Percentiles rank a stretch among this genome's conserved stretches.
These are phyloP conservation scores for Pichia sp. DNA, from an alignment of 1,139 yeast genomes.

Conservation along the genomic window DNA sequence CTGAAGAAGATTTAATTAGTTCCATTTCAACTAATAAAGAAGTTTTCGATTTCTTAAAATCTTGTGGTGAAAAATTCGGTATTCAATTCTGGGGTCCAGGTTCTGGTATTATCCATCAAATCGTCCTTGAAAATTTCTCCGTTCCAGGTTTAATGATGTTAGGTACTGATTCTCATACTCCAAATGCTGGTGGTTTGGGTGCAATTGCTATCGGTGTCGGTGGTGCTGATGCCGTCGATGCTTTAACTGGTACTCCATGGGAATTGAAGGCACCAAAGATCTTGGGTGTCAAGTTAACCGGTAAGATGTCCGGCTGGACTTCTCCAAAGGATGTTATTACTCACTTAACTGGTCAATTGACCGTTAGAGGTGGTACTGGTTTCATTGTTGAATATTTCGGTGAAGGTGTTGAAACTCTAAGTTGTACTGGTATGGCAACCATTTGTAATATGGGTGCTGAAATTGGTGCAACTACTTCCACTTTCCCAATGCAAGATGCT, in stretches of 20 bases:
- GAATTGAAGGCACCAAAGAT: conserved; percentile 96
- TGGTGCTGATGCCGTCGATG: conserved; percentile 99
- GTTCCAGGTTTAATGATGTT: conserved; percentile 96
- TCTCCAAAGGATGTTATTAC: conserved; percentile 97
- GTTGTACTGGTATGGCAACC: conserved; percentile 99
- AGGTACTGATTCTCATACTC: conserved; percentile 97
- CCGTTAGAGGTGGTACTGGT: conserved; percentile 99
- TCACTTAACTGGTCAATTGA: conserved; percentile 80
- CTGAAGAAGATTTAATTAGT: conserved; percentile 65
- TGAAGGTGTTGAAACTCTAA: conserved; percentile 79
- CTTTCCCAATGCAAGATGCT: conserved; percentile 93
- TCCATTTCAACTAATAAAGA: conserved; percentile 87
- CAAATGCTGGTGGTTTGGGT: conserved; percentile 97
- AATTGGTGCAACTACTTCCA: conserved; percentile 96
- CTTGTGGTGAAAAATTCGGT: conserved; percentile 91
- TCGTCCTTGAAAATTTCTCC: conserved; percentile 90
- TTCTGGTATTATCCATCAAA: conserved; percentile 97
- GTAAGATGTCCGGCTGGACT: conserved; percentile 85
- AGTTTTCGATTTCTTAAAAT: conserved; percentile 88
- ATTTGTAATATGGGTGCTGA: conserved; percentile 99
- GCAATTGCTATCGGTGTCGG: conserved; percentile 98
- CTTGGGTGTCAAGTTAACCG: conserved; percentile 88
- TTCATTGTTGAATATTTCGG: conserved; percentile 95
- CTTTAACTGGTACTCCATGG: conserved; percentile 98
- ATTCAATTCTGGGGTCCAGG: conserved; percentile 99